Percentiles rank a stretch among this genome's conserved stretches.
Conservation (phyloP, 768 basidiomycete species). For the Lactarius psammicola region DNA sequence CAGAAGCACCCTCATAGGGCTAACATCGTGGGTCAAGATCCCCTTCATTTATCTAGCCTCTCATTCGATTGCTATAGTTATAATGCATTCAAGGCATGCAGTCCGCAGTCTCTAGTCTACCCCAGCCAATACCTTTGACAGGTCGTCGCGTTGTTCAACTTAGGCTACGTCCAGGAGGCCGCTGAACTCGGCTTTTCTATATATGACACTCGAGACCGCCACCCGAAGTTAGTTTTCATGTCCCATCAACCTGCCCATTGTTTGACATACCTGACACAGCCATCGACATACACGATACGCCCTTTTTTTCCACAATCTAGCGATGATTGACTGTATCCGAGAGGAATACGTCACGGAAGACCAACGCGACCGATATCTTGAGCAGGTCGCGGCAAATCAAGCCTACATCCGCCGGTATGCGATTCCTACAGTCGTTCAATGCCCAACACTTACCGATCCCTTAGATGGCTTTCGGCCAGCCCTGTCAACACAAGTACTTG, state of each 20-base stretch:
- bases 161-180: constrained; percentile 58
- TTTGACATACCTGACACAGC: constrained; percentile 36
- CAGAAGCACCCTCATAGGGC: constrained; percentile 49
- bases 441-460: neutral
- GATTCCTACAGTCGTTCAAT: constrained; percentile 3
- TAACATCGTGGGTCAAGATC: constrained; percentile 53
- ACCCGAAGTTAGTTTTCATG: constrained; percentile 54
- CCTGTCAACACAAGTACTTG: constrained; percentile 68
- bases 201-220: constrained; percentile 54
- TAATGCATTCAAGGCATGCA: constrained; percentile 57
- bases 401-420: constrained; percentile 55
- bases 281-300: constrained; percentile 68
- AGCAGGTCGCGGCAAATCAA: constrained; percentile 62
- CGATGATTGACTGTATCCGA: constrained; percentile 60
- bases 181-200: constrained; percentile 61
- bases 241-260: neutral
- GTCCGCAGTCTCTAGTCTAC: neutral
- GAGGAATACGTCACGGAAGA: constrained; percentile 41
- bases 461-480: constrained; percentile 67
- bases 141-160: constrained; percentile 63
- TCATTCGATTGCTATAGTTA: constrained; percentile 44
- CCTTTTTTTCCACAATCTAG: constrained; percentile 68
- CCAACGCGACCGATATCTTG: constrained; percentile 43
- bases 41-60: neutral
- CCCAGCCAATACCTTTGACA: constrained; percentile 31